Conservation (phyloP, 345 rosid genomes). For the Salix purpurea region DNA sequence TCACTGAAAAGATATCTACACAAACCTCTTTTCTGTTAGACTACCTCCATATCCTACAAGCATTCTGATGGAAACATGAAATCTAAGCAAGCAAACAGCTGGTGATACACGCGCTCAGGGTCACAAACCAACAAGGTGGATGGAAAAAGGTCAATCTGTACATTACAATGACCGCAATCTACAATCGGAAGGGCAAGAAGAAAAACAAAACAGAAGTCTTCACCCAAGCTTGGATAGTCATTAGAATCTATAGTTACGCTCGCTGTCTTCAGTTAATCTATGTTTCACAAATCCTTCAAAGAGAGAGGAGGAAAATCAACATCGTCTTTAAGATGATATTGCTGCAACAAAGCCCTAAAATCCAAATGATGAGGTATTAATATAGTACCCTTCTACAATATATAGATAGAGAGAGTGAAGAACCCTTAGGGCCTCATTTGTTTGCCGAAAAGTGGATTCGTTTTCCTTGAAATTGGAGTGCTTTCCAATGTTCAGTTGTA, state of each 20-base stretch:
- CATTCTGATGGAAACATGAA: not conserved
- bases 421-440: no score
- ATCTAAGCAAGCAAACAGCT: not conserved
- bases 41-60: not conserved
- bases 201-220: not conserved
- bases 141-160: not conserved
- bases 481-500: no score
- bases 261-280: not conserved
- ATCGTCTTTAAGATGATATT: constrained; percentile 31
- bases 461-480: no score
- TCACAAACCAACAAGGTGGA: not conserved
- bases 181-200: not conserved
- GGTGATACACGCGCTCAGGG: not conserved
- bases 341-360: constrained; percentile 12
- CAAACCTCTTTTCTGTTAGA: not conserved
- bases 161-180: not conserved
- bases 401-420: no score
- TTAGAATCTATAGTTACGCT: constrained; percentile 9
- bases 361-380: constrained; percentile 1
- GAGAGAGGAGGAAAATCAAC: constrained; percentile 35
- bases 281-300: not conserved
- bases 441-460: no score
- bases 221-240: not conserved
- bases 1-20: not conserved
- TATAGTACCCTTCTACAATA: not conserved